These are phyloP conservation scores for Jatropha multifida DNA, from an alignment of 441 rosid genomes.

Conservation along the genomic window DNA sequence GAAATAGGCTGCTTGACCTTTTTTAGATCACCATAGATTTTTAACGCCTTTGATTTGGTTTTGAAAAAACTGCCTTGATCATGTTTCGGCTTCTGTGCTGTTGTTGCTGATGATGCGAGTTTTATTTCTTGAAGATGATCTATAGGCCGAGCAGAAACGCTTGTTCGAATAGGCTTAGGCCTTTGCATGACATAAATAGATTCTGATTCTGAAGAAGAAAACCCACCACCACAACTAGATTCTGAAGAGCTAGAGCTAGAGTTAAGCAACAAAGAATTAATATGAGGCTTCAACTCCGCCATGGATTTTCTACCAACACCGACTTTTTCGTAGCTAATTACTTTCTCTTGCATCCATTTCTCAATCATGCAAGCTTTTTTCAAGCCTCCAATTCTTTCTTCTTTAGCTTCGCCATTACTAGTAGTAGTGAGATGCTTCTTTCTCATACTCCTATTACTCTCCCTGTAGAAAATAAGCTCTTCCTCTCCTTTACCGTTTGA, in stretches of 20 bases:
- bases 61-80: conserved; percentile 34
- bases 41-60: conserved; percentile 55
- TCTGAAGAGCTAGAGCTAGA: conserved; percentile 79
- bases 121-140: conserved; percentile 28
- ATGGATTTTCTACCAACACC: conserved; percentile 42
- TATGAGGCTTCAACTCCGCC: conserved; percentile 31
- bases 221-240: conserved; percentile 63
- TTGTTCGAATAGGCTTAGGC: conserved; percentile 55
- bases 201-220: conserved; percentile 75
- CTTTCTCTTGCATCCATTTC: conserved; percentile 39
- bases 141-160: conserved; percentile 29
- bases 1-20: conserved; percentile 87
- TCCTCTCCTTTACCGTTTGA: conserved; percentile 28
- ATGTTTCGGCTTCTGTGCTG: conserved; percentile 28
- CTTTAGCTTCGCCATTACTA: conserved; percentile 10
- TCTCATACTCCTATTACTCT: conserved; percentile 29
- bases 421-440: conserved; percentile 38
- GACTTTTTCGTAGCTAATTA: conserved; percentile 26
- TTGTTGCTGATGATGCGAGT: conserved; percentile 22
- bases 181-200: conserved; percentile 43
- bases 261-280: conserved; percentile 35
- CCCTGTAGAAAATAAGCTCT: conserved; percentile 25
- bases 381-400: conserved; percentile 9
- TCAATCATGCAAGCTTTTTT: conserved; percentile 29
- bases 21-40: conserved; percentile 60